phyloP scores from a whole-genome alignment of 495 filamentous ascomycete species.

The Xylaria venustula region DNA sequence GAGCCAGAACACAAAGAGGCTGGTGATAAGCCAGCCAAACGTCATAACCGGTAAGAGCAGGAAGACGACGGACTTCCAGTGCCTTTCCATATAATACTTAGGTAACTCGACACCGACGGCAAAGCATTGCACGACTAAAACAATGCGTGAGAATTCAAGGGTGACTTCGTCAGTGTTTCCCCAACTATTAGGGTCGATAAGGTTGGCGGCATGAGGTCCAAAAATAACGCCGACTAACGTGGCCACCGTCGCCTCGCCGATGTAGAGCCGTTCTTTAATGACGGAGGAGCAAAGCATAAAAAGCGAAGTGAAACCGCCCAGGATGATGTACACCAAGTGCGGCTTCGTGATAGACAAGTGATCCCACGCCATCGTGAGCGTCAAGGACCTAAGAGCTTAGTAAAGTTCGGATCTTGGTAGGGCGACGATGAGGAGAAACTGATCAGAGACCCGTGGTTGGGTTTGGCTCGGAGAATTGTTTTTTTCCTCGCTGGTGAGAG shows the following conservation, averaged over 20 bases:
- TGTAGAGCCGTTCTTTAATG: constrained; percentile 98
- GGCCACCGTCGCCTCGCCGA: constrained; percentile 96
- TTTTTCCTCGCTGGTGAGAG: constrained; percentile 8
- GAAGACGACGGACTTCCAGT: constrained; percentile 91
- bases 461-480: constrained; percentile 14
- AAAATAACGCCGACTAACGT: constrained; percentile 97
- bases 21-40: constrained; percentile 92
- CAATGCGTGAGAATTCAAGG: constrained; percentile 94
- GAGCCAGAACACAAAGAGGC: constrained; percentile 97
- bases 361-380: constrained; percentile 76
- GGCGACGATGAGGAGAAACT: neutral
- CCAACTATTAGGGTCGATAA: constrained; percentile 84
- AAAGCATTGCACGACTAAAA: constrained; percentile 98
- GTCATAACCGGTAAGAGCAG: constrained; percentile 96
- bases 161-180: constrained; percentile 94
- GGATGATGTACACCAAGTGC: constrained; percentile 96
- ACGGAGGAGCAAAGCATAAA: constrained; percentile 98
- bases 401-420: neutral
- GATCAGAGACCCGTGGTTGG: constrained; percentile 19
- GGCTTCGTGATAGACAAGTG: constrained; percentile 90
- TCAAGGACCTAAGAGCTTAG: constrained; percentile 10
- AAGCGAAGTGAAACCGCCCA: constrained; percentile 94
- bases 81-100: constrained; percentile 95
- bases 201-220: constrained; percentile 87
- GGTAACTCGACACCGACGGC: constrained; percentile 98